phyloP scores from a whole-genome alignment of 1,284 basidiomycete species.

The Hortiboletus rubellus region DNA sequence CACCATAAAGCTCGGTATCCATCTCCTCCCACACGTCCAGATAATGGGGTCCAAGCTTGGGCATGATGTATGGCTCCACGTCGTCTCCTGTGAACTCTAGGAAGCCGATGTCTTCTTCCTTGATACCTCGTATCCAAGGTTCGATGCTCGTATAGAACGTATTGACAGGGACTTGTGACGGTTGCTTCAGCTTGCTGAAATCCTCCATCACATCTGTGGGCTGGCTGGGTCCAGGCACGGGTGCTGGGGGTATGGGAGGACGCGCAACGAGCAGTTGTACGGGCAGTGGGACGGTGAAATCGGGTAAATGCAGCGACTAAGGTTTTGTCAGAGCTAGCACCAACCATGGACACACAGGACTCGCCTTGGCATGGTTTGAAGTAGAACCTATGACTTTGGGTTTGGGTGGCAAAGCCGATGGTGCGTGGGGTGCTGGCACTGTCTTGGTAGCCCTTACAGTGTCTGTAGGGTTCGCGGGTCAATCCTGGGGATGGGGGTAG shows the following conservation, averaged over 20 bases:
- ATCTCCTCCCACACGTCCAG: slow-evolving; percentile 90
- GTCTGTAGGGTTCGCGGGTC: slow-evolving; percentile 36
- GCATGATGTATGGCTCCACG: slow-evolving; percentile 82
- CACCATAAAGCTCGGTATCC: slow-evolving; percentile 60
- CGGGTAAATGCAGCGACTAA: slow-evolving; percentile 48
- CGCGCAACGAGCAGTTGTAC: slow-evolving; percentile 59
- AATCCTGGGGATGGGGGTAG: neutral
- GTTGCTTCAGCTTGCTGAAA: slow-evolving; percentile 80
- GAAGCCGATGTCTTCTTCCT: slow-evolving; percentile 90
- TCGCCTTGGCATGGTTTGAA: slow-evolving; percentile 54
- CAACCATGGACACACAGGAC: slow-evolving; percentile 13
- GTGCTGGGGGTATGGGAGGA: slow-evolving; percentile 65
- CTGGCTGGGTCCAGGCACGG: slow-evolving; percentile 77
- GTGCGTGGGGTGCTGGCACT: slow-evolving; percentile 43
- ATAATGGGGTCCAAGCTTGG: slow-evolving; percentile 87
- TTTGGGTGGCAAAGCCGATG: slow-evolving; percentile 45
- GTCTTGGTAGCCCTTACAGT: slow-evolving; percentile 54
- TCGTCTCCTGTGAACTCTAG: slow-evolving; percentile 88
- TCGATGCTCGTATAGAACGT: slow-evolving; percentile 87
- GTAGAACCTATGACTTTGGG: slow-evolving; percentile 49
- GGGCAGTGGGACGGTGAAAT: slow-evolving; percentile 56
- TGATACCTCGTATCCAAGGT: slow-evolving; percentile 80
- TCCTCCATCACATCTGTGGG: slow-evolving; percentile 83
- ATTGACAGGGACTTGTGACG: slow-evolving; percentile 60
- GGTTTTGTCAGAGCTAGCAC: slow-evolving; percentile 14